Evolutionary conservation across 345 rosid genomes (phyloP), one percentile per base, ranked within the genome.

Genomic region (Cardamine resedifolia): DNA sequence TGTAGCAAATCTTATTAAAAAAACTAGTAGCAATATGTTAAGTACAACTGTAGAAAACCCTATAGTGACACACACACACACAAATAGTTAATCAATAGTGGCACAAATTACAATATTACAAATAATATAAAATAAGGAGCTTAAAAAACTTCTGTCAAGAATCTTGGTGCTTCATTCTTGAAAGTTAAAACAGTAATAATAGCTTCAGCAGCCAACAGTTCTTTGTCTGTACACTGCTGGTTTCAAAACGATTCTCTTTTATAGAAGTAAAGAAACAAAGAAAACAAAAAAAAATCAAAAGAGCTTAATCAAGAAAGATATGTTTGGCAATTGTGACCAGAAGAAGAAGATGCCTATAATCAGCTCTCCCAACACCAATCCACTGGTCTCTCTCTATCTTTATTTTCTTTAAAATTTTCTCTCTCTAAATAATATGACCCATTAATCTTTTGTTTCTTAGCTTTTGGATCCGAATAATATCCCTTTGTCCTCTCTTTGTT

Each of bases 221-320:
- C 73, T 76, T 85, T 85, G 96, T 87, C 88, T 76, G 77, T 77
- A 84, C 81, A 74, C 86, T 80, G 84, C 77, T 81, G 80, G 97
- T 84, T 81, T 87, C 81, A 75, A 83, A 69, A 79, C 72, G 81
- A 86, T 81, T 83, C 87, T 78, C 64, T 64, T 70, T 74, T 77
- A 65, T 56, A 71, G 77, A 70, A 65, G 56, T 47, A 30, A 53
- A 75, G 63, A 49, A 65, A 77, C 30, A 71, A 21, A 48, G 28
- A 28, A 77, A 41, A 10, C 41, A 41, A 64, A 20, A 15, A 19
- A 0, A n/a, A 43, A 4, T 36, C 50, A 76, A 77, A 66, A 70
- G 67, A 58, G 71, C 44, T 58, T 71, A 57, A 71, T 67, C 68
- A 71, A 73, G 75, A 78, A 60, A 77, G 73, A 83, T 82, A 88